Conservation (phyloP, 2,329 filamentous ascomycete species). For the Thelonectria blattea region DNA sequence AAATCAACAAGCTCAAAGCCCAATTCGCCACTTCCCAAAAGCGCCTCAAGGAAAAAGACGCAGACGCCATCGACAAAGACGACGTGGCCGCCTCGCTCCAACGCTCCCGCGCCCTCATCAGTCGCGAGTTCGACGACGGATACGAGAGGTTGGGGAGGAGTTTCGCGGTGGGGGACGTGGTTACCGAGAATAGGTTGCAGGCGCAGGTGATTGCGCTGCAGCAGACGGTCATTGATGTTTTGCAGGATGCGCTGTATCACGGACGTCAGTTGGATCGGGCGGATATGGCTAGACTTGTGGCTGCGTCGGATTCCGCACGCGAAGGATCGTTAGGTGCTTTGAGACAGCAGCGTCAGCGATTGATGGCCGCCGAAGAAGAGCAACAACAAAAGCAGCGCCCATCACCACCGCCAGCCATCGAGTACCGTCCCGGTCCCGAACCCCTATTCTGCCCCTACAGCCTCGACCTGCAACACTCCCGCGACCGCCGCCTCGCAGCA, state of each 20-base stretch:
- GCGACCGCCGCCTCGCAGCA: conserved; percentile 22
- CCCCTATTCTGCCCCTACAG: conserved; percentile 34
- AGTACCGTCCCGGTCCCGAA: conserved; percentile 16
- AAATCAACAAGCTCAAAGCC: conserved; percentile 34
- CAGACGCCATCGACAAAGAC: neutral
- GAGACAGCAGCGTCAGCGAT: conserved; percentile 30
- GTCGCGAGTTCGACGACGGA: conserved; percentile 34
- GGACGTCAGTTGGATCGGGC: conserved; percentile 30
- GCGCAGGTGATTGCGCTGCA: conserved; percentile 36
- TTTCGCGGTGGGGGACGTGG: conserved; percentile 34
- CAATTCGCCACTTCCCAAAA: conserved; percentile 25
- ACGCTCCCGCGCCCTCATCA: conserved; percentile 32
- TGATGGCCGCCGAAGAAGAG: conserved; percentile 19
- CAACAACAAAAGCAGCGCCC: neutral
- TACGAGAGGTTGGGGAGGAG: conserved; percentile 30
- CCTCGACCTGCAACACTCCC: conserved; percentile 29
- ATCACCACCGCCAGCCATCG: conserved; percentile 4
- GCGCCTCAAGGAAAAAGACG: neutral
- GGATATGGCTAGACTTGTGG: conserved; percentile 34
- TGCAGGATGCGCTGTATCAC: conserved; percentile 32
- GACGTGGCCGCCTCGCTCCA: conserved; percentile 32
- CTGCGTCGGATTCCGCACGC: conserved; percentile 33
- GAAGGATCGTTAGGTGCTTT: conserved; percentile 31
- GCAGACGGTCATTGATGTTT: conserved; percentile 36
- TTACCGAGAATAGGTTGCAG: conserved; percentile 36